phyloP scores from a whole-genome alignment of 306 rosid genomes.

The Vicia sativa region DNA sequence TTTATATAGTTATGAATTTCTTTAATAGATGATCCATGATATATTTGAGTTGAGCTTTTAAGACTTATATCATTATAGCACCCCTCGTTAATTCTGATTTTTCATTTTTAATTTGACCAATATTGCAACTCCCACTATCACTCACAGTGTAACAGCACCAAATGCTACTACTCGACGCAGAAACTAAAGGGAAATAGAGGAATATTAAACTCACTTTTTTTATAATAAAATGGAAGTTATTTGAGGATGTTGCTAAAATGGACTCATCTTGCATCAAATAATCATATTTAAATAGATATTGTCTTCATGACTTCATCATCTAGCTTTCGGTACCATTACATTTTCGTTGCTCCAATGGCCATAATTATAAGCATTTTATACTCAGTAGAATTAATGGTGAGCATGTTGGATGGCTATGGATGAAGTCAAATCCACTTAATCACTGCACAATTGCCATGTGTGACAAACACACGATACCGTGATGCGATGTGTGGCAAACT shows the following conservation, averaged over 20 bases:
- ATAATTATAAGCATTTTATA: not conserved
- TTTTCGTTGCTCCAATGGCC: not conserved
- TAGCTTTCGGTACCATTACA: slow-evolving; percentile 10
- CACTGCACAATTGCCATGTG: slow-evolving; percentile 24
- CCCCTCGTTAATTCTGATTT: not conserved
- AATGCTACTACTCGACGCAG: slow-evolving; percentile 57
- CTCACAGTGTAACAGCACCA: slow-evolving; percentile 30
- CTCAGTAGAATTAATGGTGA: slow-evolving; percentile 1
- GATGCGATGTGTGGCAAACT: slow-evolving; percentile 29
- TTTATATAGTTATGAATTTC: no score
- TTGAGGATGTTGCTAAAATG: slow-evolving; percentile 8
- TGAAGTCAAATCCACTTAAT: slow-evolving; percentile 32
- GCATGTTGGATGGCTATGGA: slow-evolving; percentile 30
- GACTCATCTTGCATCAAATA: not conserved
- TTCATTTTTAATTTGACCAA: not conserved
- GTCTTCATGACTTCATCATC: slow-evolving; percentile 5
- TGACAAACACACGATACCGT: slow-evolving; percentile 28
- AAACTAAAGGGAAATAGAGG: slow-evolving; percentile 20
- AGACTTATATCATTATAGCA: no score
- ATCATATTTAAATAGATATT: not conserved
- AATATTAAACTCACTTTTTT: slow-evolving; percentile 31
- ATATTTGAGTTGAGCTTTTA: no score
- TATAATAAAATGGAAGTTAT: slow-evolving; percentile 7
- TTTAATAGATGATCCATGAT: no score
- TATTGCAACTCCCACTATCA: slow-evolving; percentile 36